Evolutionary conservation across 2,329 filamentous ascomycete genomes (phyloP), one percentile per base, ranked within the genome.

Genomic region (Fusarium goolgardi): DNA sequence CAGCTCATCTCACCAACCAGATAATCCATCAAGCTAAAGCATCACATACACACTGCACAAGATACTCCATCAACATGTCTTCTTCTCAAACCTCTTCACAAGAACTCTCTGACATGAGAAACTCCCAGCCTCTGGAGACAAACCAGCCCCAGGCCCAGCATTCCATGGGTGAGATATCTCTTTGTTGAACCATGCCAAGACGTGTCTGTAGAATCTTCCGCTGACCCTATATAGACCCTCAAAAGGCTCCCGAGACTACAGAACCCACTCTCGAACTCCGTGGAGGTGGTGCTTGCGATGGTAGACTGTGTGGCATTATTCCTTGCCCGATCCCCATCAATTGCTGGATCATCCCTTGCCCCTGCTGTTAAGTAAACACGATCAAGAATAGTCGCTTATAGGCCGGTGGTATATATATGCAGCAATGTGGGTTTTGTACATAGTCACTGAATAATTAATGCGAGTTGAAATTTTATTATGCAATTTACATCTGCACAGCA

Each of bases 321-420:
- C 63, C 63, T 1, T 66, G 63, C 45, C 63, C 63, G 2, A 66
- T 66, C 18, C 63, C 63, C 0, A n/a, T 66, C 25, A 66, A 66
- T 8, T 66, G 63, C 16, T 66, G 63, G 63, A 66, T 66, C 20
- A 66, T 66, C 13, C 63, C 63, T 39, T 66, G 63, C 13, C 63
- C 63, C 25, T 65, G 63, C 10, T 61, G 58, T 27, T 61, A 50
- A 43, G 18, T 4, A 31, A 25, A 21, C 6, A 9, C 15, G 3
- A 31, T 13, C 5, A 6, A 10, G 20, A 12, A 16, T 4, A 15
- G 31, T 13, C 16, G 15, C 11, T 39, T 21, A 7, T 29, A 18
- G 7, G 5, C 15, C 1, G 32, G 4, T 21, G n/a, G n/a, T 21
- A 18, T 10, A 25, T n/a, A 31, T 18, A 31, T 32, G n/a, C 18